phyloP scores from a whole-genome alignment of 495 filamentous ascomycete species.

The Penicillium paxilli region DNA sequence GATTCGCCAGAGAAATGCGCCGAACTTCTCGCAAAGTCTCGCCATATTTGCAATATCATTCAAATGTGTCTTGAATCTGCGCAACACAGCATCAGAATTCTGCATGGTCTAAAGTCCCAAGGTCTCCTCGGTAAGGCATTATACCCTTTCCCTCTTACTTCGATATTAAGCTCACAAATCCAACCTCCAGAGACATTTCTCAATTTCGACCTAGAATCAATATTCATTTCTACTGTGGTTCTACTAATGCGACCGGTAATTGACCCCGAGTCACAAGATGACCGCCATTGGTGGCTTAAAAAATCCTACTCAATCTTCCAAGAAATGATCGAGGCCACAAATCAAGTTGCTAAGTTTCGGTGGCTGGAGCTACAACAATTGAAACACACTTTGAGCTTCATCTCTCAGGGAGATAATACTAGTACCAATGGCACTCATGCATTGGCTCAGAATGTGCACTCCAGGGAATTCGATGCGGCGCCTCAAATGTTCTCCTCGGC shows the following conservation, averaged over 20 bases:
- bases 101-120: slow-evolving; percentile 35
- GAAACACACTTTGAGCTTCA: slow-evolving; percentile 26
- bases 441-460: too few relatives aligned
- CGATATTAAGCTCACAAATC: neutral
- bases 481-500: slow-evolving; percentile 13
- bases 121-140: slow-evolving; percentile 36
- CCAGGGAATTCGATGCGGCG: too few relatives aligned
- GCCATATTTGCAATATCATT: slow-evolving; percentile 33
- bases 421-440: too few relatives aligned
- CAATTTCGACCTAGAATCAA: slow-evolving; percentile 44
- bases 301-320: slow-evolving; percentile 38
- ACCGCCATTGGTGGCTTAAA: slow-evolving; percentile 30
- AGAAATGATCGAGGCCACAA: slow-evolving; percentile 42
- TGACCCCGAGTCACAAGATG: slow-evolving; percentile 29
- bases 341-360: slow-evolving; percentile 36
- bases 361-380: slow-evolving; percentile 38
- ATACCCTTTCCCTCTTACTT: neutral
- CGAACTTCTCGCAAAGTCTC: slow-evolving; percentile 28
- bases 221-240: slow-evolving; percentile 38
- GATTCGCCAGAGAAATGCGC: slow-evolving; percentile 26
- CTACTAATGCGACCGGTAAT: slow-evolving; percentile 36
- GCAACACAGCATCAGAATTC: slow-evolving; percentile 40
- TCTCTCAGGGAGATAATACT: slow-evolving; percentile 24
- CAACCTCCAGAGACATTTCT: slow-evolving; percentile 40
- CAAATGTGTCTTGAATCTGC: slow-evolving; percentile 45